Evolutionary conservation across 768 basidiomycete species (phyloP), one percentile per base, ranked within the genome.

Genomic region (Termitomyces sp.): DNA sequence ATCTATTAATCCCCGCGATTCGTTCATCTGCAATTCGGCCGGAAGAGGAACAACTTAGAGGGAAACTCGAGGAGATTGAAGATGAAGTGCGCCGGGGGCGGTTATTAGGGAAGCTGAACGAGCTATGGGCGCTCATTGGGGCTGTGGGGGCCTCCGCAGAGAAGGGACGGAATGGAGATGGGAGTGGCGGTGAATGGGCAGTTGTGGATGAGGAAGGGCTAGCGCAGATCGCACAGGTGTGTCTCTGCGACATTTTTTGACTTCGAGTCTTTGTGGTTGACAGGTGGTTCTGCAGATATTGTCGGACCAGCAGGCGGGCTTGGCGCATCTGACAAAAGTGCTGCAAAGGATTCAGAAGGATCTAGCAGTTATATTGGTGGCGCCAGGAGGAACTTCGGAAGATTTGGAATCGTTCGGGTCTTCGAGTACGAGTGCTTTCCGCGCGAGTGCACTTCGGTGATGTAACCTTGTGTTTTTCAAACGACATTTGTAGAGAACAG

Each of bases 191-290:
- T 8, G 88, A 86, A 64, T 92, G 90, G 90, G 81, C 84, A 0
- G 89, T 93, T n/a, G 88, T 90, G 3, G 92, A 94, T 67, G 89
- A 91, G 65, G 90, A 92, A 1, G 92, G 92, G 1, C 72, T 94
- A 55, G 76, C 82, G 48, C 85, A 90, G 68, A 84, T 94, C 55
- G 76, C 85, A 4, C 85, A 88, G 80, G 90, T 89, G 57, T 66
- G 55, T 48, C 16, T 34, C 2, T 2, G 4, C 36, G 47, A 46
- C 57, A n/a, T n/a, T 51, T 50, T 49, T n/a, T 39, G 49, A 41
- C 47, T 52, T 22, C 15, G 3, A 1, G 3, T 4, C 4, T 10
- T 28, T 24, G 13, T 60, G 48, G n/a, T 24, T 37, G 26, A 37
- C 2, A 36, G 61, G 26, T 39, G 8, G 24, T 44, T 52, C 8